A percentile compares a stretch with the other conserved stretches of the same genome.
phyloP scores from a whole-genome alignment of 2,329 filamentous ascomycete species.

The Ophiocordyceps robertsii region DNA sequence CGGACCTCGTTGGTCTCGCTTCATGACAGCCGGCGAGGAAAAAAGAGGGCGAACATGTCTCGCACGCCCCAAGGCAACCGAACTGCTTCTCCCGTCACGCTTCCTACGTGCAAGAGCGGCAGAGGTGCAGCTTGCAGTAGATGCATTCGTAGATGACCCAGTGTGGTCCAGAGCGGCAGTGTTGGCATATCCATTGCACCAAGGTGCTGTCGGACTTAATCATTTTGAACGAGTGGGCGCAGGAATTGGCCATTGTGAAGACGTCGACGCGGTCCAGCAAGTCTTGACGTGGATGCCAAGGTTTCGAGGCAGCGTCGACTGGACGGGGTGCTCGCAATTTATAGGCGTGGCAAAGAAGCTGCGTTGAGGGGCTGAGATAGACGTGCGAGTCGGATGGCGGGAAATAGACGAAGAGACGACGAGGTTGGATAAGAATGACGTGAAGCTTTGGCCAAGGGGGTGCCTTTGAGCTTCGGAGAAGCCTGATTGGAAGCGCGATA shows the following conservation, averaged over 20 bases:
- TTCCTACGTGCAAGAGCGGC: constrained; percentile 39
- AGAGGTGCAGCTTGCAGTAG: constrained; percentile 55
- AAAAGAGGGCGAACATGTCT: too few species aligned
- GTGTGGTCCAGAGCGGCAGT: constrained; percentile 51
- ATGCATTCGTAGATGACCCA: constrained; percentile 58
- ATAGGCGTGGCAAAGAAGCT: too few species aligned
- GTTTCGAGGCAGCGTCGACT: not conserved
- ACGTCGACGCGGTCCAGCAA: not conserved
- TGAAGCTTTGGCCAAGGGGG: not conserved
- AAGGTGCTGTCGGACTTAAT: constrained; percentile 54
- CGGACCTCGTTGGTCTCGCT: too few species aligned
- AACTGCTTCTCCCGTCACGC: not conserved
- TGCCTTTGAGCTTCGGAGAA: constrained; percentile 5
- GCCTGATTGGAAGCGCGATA: not conserved
- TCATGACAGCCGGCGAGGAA: not conserved
- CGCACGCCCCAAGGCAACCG: too few species aligned
- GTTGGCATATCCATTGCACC: constrained; percentile 51
- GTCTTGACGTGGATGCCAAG: not conserved
- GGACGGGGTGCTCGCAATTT: too few species aligned
- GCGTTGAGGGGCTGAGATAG: too few species aligned
- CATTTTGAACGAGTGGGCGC: constrained; percentile 49
- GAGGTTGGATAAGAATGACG: not conserved
- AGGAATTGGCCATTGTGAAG: constrained; percentile 35
- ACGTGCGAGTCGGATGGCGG: not conserved
- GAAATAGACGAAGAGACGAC: not conserved